Evolutionary conservation across 2,329 filamentous ascomycete species (phyloP).

Genomic region (Scedosporium dehoogii): DNA sequence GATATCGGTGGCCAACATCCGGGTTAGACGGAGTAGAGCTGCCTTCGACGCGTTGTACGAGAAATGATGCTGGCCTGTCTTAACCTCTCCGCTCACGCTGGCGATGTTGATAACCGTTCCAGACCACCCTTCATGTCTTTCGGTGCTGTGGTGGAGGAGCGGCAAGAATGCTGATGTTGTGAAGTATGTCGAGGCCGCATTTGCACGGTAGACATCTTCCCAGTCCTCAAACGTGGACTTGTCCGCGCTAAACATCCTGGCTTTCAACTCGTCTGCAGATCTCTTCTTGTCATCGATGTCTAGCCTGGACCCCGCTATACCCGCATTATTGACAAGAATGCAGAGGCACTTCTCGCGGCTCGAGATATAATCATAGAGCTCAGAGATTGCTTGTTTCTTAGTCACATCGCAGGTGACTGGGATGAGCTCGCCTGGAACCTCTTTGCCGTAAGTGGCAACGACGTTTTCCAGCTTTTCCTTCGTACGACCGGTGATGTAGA

Average conservation of each 20-base stretch:
- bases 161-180: slow-evolving; percentile 53
- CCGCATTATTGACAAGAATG: slow-evolving; percentile 60
- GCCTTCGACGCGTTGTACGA: slow-evolving; percentile 56
- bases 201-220: slow-evolving; percentile 63
- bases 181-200: slow-evolving; percentile 62
- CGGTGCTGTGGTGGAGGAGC: slow-evolving; percentile 43
- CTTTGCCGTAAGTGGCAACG: slow-evolving; percentile 46
- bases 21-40: slow-evolving; percentile 52
- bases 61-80: slow-evolving; percentile 55
- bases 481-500: slow-evolving; percentile 60
- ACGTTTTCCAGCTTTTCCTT: slow-evolving; percentile 52
- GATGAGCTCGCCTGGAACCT: slow-evolving; percentile 44
- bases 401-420: slow-evolving; percentile 53
- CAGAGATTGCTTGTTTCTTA: slow-evolving; percentile 47
- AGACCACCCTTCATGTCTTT: slow-evolving; percentile 35
- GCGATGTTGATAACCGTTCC: slow-evolving; percentile 58
- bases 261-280: slow-evolving; percentile 40
- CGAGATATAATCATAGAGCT: slow-evolving; percentile 46
- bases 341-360: slow-evolving; percentile 47
- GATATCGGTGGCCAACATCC: slow-evolving; percentile 54
- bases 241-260: slow-evolving; percentile 59
- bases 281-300: slow-evolving; percentile 31
- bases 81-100: slow-evolving; percentile 55
- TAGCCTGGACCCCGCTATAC: slow-evolving; percentile 47
- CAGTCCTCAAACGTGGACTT: slow-evolving; percentile 53